Conservation (phyloP, 805 yeast genomes). For the Lachancea kluyveri region DNA sequence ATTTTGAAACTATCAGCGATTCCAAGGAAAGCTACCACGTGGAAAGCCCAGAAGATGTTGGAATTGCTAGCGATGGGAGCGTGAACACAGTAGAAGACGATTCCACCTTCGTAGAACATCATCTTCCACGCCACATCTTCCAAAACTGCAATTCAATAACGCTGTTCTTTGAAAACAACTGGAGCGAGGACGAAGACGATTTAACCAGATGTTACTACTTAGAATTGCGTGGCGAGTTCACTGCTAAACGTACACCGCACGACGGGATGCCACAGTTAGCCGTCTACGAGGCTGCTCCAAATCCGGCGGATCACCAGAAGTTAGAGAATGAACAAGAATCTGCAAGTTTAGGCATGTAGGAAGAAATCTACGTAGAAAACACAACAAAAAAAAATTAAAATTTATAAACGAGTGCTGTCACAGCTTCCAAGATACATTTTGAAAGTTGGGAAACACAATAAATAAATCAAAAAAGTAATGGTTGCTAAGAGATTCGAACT, state of each 20-base stretch:
- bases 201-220: constrained; percentile 55
- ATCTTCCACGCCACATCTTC: constrained; percentile 66
- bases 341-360: constrained; percentile 13
- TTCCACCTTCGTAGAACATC: constrained; percentile 69
- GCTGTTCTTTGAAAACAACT: constrained; percentile 59
- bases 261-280: constrained; percentile 54
- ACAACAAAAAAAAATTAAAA: too few relatives aligned
- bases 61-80: constrained; percentile 31
- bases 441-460: too few relatives aligned
- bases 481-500: constrained; percentile 30
- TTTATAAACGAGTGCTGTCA: too few relatives aligned
- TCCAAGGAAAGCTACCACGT: constrained; percentile 45
- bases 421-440: too few relatives aligned
- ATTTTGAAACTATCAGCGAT: constrained; percentile 56
- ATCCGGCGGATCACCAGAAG: constrained; percentile 78
- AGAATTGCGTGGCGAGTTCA: constrained; percentile 72
- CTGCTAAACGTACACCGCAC: constrained; percentile 16
- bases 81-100: constrained; percentile 36
- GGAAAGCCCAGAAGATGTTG: constrained; percentile 57
- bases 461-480: constrained; percentile 12
- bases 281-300: constrained; percentile 85
- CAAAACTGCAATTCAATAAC: constrained; percentile 65
- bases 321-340: constrained; percentile 19
- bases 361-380: too few relatives aligned
- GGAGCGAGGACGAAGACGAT: constrained; percentile 57